Evolutionary conservation across 2,329 filamentous ascomycete genomes (phyloP), one percentile per base, ranked within the genome.

Genomic region (Paramyrothecium sp.): DNA sequence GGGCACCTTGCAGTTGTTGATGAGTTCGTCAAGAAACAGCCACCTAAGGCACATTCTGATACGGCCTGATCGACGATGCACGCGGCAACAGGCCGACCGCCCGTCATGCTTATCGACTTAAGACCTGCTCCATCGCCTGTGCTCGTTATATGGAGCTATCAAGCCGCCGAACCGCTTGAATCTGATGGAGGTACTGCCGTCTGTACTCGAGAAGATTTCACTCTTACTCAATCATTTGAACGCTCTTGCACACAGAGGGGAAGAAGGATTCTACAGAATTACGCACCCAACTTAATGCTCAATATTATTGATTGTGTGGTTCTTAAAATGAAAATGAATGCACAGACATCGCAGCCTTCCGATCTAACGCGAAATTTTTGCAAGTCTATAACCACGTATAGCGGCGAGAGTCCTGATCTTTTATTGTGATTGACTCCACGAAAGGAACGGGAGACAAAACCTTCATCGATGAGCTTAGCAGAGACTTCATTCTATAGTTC

Each of bases 101-200:
- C 71, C 2, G 30, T 74, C 22, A 62, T 74, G 54, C 51, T 74
- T 0, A 20, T 74, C 17, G 74, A 77, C 47, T 56, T 73, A 7
- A 66, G 74, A 12, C 75, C 75, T 3, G 48, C 71, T 17, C 60
- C 55, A 16, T 65, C 58, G 11, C 68, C 73, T 16, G 65, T 77
- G 59, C 56, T 70, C 10, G 17, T 75, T 20, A 55, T 77, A 12
- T 57, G 57, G 16, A 69, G 60, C 56, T 67, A 74, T 44, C 67
- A 70, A 8, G 55, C 74, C 5, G 73, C 75, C 8, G 74, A 77
- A 59, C 72, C 75, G 53, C 55, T 75, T n/a, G 55, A 69, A 76
- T 30, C 63, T 76, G 17, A 66, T 73, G 56, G 68, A 63, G 4
- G 60, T 75, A 2, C 55, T 76, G 54, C 72, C 71, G 0, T 61